phyloP scores from a whole-genome alignment of 2,329 filamentous ascomycete species.

The Domatiomyces globalis region DNA sequence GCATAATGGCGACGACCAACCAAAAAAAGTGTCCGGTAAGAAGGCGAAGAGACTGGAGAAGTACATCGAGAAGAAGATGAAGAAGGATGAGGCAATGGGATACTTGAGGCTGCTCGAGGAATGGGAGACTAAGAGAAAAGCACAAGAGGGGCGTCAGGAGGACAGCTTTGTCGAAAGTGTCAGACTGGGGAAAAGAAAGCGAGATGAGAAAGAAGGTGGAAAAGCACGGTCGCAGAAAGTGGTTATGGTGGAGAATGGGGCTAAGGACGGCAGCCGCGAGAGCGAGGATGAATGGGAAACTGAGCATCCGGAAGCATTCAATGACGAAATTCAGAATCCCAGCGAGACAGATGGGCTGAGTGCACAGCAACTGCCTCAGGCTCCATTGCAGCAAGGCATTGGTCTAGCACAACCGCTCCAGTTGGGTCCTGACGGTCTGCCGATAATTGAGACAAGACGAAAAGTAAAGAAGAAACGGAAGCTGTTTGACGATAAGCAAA shows the following conservation, averaged over 20 bases:
- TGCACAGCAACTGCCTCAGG: neutral
- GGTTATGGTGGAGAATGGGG: conserved; percentile 12
- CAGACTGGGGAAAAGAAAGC: neutral
- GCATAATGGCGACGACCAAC: conserved; percentile 21
- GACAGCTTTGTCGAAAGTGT: neutral
- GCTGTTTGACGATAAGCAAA: neutral
- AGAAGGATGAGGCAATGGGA: conserved; percentile 79
- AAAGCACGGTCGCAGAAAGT: conserved; percentile 7
- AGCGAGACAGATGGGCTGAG: neutral
- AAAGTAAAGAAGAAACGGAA: conserved; percentile 46
- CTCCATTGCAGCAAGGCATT: conserved; percentile 38
- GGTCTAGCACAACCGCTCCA: conserved; percentile 82
- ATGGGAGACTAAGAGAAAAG: conserved; percentile 62
- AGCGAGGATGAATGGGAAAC: conserved; percentile 19
- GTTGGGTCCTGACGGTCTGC: conserved; percentile 61
- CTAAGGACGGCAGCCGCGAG: conserved; percentile 10
- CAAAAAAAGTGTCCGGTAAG: conserved; percentile 43
- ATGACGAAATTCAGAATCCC: conserved; percentile 33
- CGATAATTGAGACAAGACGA: conserved; percentile 63
- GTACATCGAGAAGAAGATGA: conserved; percentile 76
- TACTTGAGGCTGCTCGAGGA: conserved; percentile 71
- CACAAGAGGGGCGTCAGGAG: conserved; percentile 24
- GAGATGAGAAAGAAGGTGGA: conserved; percentile 42
- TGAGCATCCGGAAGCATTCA: conserved; percentile 22
- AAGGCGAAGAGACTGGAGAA: conserved; percentile 56